Percentiles rank a stretch among this genome's conserved stretches.
phyloP scores from a whole-genome alignment of 2,329 filamentous ascomycete genomes.

The Claviceps africana region DNA sequence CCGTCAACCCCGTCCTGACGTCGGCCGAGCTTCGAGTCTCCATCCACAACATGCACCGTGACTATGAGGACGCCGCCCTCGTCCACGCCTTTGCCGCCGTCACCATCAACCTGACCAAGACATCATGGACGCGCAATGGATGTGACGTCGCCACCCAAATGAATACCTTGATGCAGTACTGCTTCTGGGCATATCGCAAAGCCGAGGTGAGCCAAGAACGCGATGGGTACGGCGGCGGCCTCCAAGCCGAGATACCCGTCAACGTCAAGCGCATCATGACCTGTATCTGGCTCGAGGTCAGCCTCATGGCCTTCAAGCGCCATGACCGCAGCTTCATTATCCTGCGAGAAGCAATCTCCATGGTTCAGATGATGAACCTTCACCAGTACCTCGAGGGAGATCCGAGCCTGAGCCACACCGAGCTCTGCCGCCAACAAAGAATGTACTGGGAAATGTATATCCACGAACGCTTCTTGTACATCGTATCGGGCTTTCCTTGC shows the following conservation, averaged over 20 bases:
- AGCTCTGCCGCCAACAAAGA: constrained; percentile 10
- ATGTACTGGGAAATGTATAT: constrained; percentile 14
- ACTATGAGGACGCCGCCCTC: constrained; percentile 21
- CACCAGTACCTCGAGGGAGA: constrained; percentile 21
- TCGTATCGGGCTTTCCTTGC: constrained; percentile 32
- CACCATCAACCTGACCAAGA: constrained; percentile 22
- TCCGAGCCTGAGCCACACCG: constrained; percentile 6
- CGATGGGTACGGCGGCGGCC: constrained; percentile 16
- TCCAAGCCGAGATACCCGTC: constrained; percentile 23
- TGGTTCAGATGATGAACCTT: constrained; percentile 29
- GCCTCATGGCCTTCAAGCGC: constrained; percentile 31
- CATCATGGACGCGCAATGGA: constrained; percentile 15
- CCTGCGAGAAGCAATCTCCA: constrained; percentile 32
- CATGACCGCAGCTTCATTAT: constrained; percentile 33
- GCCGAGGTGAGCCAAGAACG: constrained; percentile 16
- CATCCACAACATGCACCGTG: constrained; percentile 19
- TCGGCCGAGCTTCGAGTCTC: constrained; percentile 17
- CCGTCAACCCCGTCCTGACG: constrained; percentile 21
- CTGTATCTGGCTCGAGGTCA: constrained; percentile 36
- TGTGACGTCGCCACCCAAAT: constrained; percentile 17
- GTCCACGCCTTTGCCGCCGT: constrained; percentile 23
- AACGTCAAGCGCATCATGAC: constrained; percentile 33
- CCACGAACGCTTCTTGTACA: constrained; percentile 33
- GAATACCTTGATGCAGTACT: constrained; percentile 13
- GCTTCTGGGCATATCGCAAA: constrained; percentile 12